Evolutionary conservation across 306 rosid species (phyloP), one percentile per base, ranked within the genome.

Genomic region (Vigna angularis): DNA sequence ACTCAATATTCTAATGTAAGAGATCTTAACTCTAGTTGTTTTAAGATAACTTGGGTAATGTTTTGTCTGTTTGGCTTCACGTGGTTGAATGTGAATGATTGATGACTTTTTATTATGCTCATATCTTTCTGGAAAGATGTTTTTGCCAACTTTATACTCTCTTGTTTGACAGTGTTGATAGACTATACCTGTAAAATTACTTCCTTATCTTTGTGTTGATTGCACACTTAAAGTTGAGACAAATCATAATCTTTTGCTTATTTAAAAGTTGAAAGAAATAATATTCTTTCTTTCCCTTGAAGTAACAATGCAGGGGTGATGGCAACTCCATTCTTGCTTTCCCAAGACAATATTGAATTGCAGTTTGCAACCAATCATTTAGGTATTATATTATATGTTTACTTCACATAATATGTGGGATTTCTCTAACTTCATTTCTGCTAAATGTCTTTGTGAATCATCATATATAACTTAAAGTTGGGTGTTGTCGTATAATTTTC

Each of bases 361-460:
- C 97, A 93, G 76, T 91, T 91, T 77, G 96, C 98, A 66, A 90
- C 92, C 64, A 93, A 93, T 84, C 97, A 93, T 82, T 75, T 93
- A 72, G 92, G 97, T 90, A 82, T 44, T 66, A 7, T 36, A 47
- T 70, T 53, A 58, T 51, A 52, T 52, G 49, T 57, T 76, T 70
- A 42, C 45, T 45, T 70, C 52, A 30, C 48, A 66, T 44, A 30
- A 57, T 40, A 6, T 78, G 36, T 72, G 36, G n/a, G 13, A 44
- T 38, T 63, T 73, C 34, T 30, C 34, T 30, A 30, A 30, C 34
- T 30, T 30, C 30, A 20, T 71, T 70, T 61, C 63, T 61, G 45
- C 18, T 63, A 26, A 38, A 14, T 78, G 34, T 75, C 15, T 48
- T 72, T 26, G 28, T 26, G 2, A 26, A 2, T 26, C 28, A 3